Evolutionary conservation across 305 asterid species (phyloP).

Genomic region (Fraxinus paxiana): DNA sequence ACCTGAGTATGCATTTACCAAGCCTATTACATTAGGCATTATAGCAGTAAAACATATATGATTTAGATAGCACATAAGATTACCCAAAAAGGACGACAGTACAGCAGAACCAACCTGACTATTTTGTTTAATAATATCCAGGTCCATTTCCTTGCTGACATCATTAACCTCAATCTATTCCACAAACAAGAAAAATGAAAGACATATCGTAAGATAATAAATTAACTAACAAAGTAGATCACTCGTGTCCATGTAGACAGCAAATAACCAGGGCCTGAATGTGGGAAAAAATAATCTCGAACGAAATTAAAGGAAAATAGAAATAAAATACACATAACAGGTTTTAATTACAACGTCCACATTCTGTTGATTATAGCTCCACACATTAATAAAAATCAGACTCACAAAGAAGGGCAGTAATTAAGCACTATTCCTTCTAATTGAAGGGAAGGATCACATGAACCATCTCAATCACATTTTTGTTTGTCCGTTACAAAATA

Average conservation of each 20-base stretch:
- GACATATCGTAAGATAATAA: constrained; percentile 16
- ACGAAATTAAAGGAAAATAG: not conserved
- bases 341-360: constrained; percentile 4
- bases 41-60: not conserved
- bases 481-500: not conserved
- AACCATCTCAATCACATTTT: not conserved
- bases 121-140: constrained; percentile 94
- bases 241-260: not conserved
- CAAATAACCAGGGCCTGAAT: not conserved
- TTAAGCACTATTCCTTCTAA: not conserved
- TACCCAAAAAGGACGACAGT: constrained; percentile 8
- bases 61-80: constrained; percentile 12
- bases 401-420: not conserved
- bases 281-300: not conserved
- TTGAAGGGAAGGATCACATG: not conserved
- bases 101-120: constrained; percentile 55
- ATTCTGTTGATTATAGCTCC: not conserved
- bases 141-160: constrained; percentile 99
- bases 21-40: constrained; percentile 17
- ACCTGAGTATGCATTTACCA: constrained; percentile 52
- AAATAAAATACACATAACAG: not conserved
- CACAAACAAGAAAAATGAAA: constrained; percentile 25
- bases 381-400: not conserved
- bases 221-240: constrained; percentile 1
- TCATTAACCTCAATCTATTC: constrained; percentile 92